Base-by-base conservation (phyloP, 495 filamentous ascomycete genomes). In the Cairneyella variabilis region DNA sequence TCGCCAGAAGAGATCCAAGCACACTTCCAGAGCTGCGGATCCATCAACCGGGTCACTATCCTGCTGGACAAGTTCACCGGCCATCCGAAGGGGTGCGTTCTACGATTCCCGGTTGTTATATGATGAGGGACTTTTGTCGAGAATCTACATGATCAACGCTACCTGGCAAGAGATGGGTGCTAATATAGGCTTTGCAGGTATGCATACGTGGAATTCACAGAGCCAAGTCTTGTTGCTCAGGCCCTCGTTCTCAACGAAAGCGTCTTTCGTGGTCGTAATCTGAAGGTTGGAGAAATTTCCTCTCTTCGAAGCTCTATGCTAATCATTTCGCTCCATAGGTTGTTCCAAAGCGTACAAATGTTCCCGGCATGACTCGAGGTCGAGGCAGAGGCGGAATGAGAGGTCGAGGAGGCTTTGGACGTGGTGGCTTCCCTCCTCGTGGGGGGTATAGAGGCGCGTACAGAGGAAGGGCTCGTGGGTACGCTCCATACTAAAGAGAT, bases 1-100 rank as follows among this genome's bases (percentile, higher is more conserved):
- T 95, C 91, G 14, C 93, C 95, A 0, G 95, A 99, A 71, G 95
- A 99, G 72, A 96, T 99, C 53, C 95, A 99, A 75, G 89, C 91
- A 32, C 95, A 99, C 67, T 99, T 99, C 73, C 91, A 96, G 74
- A 95, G 84, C 76, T 95, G 90, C 63, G 95, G 95, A 34, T 90
- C 88, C 50, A 99, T 99, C 75, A 97, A 99, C 65, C 86, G 95
- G 34, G 95, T 99, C 42, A 99, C 95, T 3, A 99, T 99, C 51
- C 74, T 99, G 50, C 75, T 99, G 55, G 95, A 99, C 72, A 97
- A 97, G 73, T 97, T 96, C 64, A 92, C 91, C 11, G 93, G 95
- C 54, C 91, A 96, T 72, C 95, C 95, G 1, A 99, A 99, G 76
- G 95, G 95, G 92, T 97, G 72, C 64, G 88, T 76, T 55, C 52